Percentiles rank a stretch among this genome's conserved stretches.
phyloP scores from a whole-genome alignment of 257 asterid species.

The Solanum acaule region DNA sequence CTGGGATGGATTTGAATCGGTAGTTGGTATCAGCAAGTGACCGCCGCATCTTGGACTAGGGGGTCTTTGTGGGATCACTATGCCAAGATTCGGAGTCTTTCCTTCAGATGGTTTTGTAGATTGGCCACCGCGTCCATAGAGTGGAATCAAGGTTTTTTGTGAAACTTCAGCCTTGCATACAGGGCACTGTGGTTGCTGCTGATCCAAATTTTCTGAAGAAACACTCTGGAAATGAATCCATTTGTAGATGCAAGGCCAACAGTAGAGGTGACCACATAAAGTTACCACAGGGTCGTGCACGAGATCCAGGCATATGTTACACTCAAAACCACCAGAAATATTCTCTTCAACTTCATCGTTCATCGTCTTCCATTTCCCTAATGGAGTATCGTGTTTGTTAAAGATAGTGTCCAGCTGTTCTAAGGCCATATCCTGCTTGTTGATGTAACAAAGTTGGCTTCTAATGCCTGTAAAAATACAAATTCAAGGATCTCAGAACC shows the following conservation, averaged over 20 bases:
- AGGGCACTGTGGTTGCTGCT: conserved; percentile 52
- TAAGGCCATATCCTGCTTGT: background rate
- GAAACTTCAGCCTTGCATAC: conserved; percentile 64
- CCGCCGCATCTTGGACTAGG: conserved; percentile 28
- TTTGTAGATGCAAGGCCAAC: conserved; percentile 84
- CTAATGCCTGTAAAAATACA: conserved; percentile 3
- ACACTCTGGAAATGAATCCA: conserved; percentile 42
- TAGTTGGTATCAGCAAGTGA: background rate
- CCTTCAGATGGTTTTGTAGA: conserved; percentile 19
- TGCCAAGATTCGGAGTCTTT: conserved; percentile 14
- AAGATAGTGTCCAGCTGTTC: background rate
- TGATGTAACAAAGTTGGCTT: background rate
- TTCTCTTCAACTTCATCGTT: conserved; percentile 24
- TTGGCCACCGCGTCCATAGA: conserved; percentile 62
- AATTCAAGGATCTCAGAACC: background rate
- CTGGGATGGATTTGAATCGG: conserved; percentile 6
- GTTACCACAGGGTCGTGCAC: conserved; percentile 78
- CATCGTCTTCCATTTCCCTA: conserved; percentile 21
- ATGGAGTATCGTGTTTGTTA: background rate
- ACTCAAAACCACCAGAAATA: conserved; percentile 44
- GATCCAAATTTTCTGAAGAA: conserved; percentile 15
- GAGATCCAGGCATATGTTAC: conserved; percentile 64
- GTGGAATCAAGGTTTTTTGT: conserved; percentile 49
- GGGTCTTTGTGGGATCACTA: conserved; percentile 50
- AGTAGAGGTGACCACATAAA: conserved; percentile 79